phyloP scores from a whole-genome alignment of 768 basidiomycete species.

The Lentinus brumalis region DNA sequence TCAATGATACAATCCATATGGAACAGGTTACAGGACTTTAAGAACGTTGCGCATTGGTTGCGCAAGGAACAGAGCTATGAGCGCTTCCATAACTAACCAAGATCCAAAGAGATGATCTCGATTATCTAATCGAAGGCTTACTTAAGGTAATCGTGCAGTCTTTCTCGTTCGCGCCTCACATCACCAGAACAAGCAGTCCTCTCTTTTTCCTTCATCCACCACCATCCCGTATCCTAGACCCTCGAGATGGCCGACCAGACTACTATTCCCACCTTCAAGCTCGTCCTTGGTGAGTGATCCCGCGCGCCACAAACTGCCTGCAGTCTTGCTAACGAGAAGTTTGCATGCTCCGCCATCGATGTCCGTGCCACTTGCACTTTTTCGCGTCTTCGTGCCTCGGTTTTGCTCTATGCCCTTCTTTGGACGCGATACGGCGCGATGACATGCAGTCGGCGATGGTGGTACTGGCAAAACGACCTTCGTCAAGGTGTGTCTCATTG shows the following conservation, averaged over 20 bases:
- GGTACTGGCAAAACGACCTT: conserved; percentile 99
- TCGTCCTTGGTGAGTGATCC: conserved; percentile 83
- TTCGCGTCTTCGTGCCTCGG: conserved; percentile 20
- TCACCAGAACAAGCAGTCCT: conserved; percentile 13
- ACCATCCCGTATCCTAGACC: conserved; percentile 41
- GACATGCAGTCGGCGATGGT: conserved; percentile 81
- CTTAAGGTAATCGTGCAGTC: conserved; percentile 23
- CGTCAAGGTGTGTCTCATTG: conserved; percentile 72
- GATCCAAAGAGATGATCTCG: conserved; percentile 16
- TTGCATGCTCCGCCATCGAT: conserved; percentile 51
- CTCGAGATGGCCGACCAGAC: conserved; percentile 43
- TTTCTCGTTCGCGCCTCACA: conserved; percentile 24
- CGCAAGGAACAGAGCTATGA: too few relatives aligned
- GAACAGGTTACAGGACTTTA: too few relatives aligned
- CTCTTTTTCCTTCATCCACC: conserved; percentile 25
- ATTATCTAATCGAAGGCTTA: conserved; percentile 25
- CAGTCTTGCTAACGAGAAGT: conserved; percentile 20
- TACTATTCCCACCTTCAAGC: conserved; percentile 90
- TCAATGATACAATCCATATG: too few relatives aligned
- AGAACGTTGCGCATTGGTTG: too few relatives aligned
- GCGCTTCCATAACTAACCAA: conserved; percentile 1
- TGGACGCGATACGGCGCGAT: conserved; percentile 24
- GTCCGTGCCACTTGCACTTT: conserved; percentile 23
- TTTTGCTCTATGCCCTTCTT: conserved; percentile 22
- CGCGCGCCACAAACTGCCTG: neutral